Evolutionary conservation across 2,329 filamentous ascomycete genomes (phyloP), one percentile per base, ranked within the genome.

Genomic region (Apiospora saccharicola): DNA sequence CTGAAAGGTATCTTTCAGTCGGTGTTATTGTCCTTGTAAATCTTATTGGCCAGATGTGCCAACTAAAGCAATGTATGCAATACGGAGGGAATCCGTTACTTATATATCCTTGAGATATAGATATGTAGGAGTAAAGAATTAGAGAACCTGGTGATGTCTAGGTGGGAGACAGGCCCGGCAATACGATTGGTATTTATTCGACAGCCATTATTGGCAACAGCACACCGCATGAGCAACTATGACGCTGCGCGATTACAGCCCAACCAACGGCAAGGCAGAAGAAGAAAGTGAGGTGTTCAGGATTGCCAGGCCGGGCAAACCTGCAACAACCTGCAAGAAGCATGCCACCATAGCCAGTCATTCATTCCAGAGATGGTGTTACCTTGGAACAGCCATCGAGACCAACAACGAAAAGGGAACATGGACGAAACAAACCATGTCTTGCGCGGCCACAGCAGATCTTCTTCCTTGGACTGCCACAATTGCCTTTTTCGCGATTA

Each of bases 131-230:
- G 34, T 49, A 22, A 64, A 64, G n/a, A 13, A 22, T n/a, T n/a
- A 64, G 57, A 64, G 22, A 41, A 64, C 12, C 16, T 41, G 22
- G 34, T n/a, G 19, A 64, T 37, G 57, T 24, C 19, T 41, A 0
- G 57, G 34, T 41, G 30, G 53, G 34, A 37, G 10, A 37, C 16
- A 37, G 53, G 53, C 53, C 53, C 22, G 57, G 30, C 22, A n/a
- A 64, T 41, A 41, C 57, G 19, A 41, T 41, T 64, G 57, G 57
- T 64, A 64, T 64, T 64, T 64, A 64, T 64, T 64, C 34, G 57
- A 19, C 34, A 41, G 57, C 57, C 34, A 64, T 41, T 2, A 61
- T 61, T 30, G 53, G 53, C 57, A 41, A 22, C 34, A 64, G 41
- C 57, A 22, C 57, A 64, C 14, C 34, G 34, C 34, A 22, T 64